Evolutionary conservation across 192 early-diverging fungal genomes (phyloP).

Genomic region (Coemansia sp.): DNA sequence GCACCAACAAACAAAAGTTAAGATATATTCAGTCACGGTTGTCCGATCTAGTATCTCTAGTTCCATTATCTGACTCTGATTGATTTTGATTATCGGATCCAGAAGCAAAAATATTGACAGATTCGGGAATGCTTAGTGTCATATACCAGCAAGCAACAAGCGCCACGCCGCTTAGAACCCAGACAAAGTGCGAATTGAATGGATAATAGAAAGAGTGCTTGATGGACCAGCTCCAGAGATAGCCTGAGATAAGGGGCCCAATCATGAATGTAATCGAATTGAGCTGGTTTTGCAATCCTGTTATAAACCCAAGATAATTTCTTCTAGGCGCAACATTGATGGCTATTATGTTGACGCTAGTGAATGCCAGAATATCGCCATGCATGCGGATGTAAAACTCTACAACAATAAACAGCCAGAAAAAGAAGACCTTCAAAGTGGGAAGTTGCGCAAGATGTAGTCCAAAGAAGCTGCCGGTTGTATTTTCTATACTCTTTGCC

Average conservation of each 20-base stretch:
- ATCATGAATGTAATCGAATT: slow-evolving; percentile 14
- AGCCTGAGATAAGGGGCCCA: slow-evolving; percentile 27
- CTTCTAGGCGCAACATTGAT: slow-evolving; percentile 31
- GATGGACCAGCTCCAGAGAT: slow-evolving; percentile 31
- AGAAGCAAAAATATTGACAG: slow-evolving; percentile 35
- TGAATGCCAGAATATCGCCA: slow-evolving; percentile 17
- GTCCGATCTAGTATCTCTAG: no score
- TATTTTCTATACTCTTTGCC: no score
- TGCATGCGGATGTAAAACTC: no score
- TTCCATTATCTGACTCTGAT: no score
- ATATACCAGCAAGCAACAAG: neutral
- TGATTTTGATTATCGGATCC: neutral
- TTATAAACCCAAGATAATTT: slow-evolving; percentile 33
- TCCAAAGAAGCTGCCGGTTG: no score
- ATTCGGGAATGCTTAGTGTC: slow-evolving; percentile 15
- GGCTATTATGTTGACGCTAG: slow-evolving; percentile 33
- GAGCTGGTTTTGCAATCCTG: slow-evolving; percentile 29
- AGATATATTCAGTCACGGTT: no score
- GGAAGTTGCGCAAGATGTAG: neutral
- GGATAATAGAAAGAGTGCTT: slow-evolving; percentile 31
- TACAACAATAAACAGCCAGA: no score
- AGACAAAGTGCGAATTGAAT: slow-evolving; percentile 38
- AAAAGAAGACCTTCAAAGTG: neutral
- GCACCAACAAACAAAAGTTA: no score
- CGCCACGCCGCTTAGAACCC: slow-evolving; percentile 15